These are phyloP conservation scores for Colletotrichum noveboracense DNA, from an alignment of 2,329 filamentous ascomycete species.

Conservation along the genomic window DNA sequence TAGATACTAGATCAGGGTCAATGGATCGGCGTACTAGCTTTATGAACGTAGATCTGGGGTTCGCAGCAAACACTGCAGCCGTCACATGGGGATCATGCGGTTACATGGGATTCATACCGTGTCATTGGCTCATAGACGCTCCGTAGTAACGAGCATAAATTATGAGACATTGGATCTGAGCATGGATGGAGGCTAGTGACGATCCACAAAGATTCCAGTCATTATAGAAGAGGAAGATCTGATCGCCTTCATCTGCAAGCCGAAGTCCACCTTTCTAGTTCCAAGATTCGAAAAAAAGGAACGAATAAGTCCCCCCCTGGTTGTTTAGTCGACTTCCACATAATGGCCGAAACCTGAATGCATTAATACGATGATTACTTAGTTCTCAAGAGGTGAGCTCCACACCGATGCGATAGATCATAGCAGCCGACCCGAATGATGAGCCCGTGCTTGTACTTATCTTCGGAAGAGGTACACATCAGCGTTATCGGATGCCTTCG, in stretches of 20 bases:
- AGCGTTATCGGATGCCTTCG: background rate
- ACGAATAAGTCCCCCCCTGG: background rate
- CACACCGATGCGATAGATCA: background rate
- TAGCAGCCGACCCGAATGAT: fast-evolving
- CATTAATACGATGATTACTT: background rate
- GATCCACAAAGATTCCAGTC: background rate
- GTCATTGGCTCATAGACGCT: background rate
- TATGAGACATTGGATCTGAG: background rate
- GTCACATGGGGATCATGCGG: background rate
- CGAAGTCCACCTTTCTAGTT: background rate
- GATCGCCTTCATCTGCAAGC: background rate
- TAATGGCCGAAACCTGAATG: background rate
- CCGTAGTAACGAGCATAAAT: background rate
- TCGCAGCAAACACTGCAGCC: background rate
- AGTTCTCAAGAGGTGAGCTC: background rate
- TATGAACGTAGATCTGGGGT: background rate
- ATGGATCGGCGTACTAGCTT: background rate
- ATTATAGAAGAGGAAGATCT: background rate
- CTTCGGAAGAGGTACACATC: background rate
- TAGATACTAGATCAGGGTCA: background rate
- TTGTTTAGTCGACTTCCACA: background rate
- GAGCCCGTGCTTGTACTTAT: too few species aligned
- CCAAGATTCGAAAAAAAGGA: background rate
- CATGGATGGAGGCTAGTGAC: background rate
- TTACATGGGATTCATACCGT: background rate